Base-by-base conservation (phyloP, 2,329 filamentous ascomycete species). In the Diplodia seriata region DNA sequence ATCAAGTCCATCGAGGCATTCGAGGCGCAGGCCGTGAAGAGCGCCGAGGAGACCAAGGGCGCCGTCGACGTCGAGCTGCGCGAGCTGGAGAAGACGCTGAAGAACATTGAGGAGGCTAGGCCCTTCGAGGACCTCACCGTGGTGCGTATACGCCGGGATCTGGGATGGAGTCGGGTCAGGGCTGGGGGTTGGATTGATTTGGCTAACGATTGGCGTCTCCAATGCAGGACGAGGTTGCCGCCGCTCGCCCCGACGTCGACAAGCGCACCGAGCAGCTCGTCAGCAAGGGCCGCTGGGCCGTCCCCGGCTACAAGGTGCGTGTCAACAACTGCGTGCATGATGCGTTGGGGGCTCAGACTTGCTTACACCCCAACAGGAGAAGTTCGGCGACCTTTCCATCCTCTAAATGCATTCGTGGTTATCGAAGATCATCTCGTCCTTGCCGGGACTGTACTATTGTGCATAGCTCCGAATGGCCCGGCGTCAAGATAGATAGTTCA, bases 1-100 rank as follows among this genome's bases (percentile, higher is more conserved):
- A 86, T 99, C 80, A 98, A 97, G 90, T 92, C 94, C 76, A 98
- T 99, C 80, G 94, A 98, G 80, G 92, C 93, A 68, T 99, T 99
- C 80, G 94, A 99, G 89, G 90, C 92, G 69, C 93, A 98, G 88
- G 95, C 95, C 73, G 83, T 99, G 76, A 93, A 96, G 90, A 97
- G 94, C 83, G 95, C 95, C 72, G 90, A 97, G 89, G 91, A 93
- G 80, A 98, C 95, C 79, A 98, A 97, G 91, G 86, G 89, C 79
- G 93, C 94, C 85, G 94, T 99, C 75, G 94, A 97, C 84, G 86
- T 92, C 71, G 95, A 99, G 86, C 87, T 99, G 81, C 89, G 90
- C 87, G 94, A 97, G 82, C 86, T 99, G 79, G 88, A 94, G 82
- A 93, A 93, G 85, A 98, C 95, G 56, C 85, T 99, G 79, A 91